A percentile compares a stretch with the other conserved stretches of the same genome.
phyloP scores from a whole-genome alignment of 2,329 filamentous ascomycete genomes.

The Claviceps capensis region DNA sequence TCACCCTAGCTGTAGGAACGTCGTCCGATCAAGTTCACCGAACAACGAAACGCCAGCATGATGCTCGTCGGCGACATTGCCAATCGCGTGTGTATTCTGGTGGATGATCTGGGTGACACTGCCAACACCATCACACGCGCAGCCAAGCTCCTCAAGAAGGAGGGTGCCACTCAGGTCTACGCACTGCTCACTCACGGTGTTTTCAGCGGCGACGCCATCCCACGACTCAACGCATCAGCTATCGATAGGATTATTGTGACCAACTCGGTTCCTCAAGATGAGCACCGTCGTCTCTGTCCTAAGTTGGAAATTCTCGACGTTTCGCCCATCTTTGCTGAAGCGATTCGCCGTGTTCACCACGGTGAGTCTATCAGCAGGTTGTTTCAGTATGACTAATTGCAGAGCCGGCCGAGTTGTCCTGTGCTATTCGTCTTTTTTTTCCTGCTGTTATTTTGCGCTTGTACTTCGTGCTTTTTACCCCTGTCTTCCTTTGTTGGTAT shows the following conservation, averaged over 20 bases:
- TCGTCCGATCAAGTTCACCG: slow-evolving; percentile 73
- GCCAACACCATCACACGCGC: slow-evolving; percentile 95
- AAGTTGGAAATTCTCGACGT: slow-evolving; percentile 89
- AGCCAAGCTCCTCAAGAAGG: slow-evolving; percentile 90
- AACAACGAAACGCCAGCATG: slow-evolving; percentile 87
- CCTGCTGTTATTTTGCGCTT: neutral
- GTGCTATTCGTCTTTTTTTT: neutral
- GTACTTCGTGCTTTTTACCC: too few relatives aligned
- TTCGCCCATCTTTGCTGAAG: slow-evolving; percentile 83
- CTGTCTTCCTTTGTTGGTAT: neutral
- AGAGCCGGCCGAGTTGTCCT: neutral
- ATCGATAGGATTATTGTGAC: slow-evolving; percentile 92
- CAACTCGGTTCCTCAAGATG: slow-evolving; percentile 82
- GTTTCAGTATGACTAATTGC: slow-evolving; percentile 37
- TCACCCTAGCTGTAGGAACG: slow-evolving; percentile 50
- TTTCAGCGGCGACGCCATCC: slow-evolving; percentile 86
- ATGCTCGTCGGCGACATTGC: slow-evolving; percentile 84
- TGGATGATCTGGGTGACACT: slow-evolving; percentile 91
- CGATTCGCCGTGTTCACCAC: slow-evolving; percentile 90
- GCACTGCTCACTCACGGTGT: slow-evolving; percentile 91
- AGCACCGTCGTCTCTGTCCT: slow-evolving; percentile 63
- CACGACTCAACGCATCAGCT: slow-evolving; percentile 82
- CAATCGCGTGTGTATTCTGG: slow-evolving; percentile 70
- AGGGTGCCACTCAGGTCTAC: slow-evolving; percentile 83
- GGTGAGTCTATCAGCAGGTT: slow-evolving; percentile 95